Base-by-base conservation (phyloP, 192 early-diverging fungal genomes). In the Dissophora ornata region DNA sequence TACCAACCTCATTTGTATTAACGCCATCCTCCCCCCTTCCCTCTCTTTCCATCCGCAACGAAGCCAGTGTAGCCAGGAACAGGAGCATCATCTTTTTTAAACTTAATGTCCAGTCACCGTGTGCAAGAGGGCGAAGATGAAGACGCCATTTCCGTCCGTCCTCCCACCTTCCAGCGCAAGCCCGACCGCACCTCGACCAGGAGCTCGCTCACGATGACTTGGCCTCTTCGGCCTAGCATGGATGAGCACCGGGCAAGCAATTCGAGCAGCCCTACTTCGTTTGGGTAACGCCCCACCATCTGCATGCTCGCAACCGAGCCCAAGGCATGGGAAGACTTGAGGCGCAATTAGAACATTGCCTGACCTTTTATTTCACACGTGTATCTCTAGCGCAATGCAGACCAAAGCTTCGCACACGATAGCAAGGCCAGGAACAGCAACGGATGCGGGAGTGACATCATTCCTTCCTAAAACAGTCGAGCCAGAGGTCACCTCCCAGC, bases 121-220 rank as follows among this genome's bases (percentile, higher is more conserved):
- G 64, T 77, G 11, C 73, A 77, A 51, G 73, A 77, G 13, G 73
- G 73, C 47, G 73, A 77, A 28, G 73, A 77, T 51, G 58, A 77
- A 26, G 73, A 77, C 18, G 73, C 73, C 53, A 75, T 75, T 50
- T 47, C 71, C 19, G 45, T 47, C 19, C 64, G 64, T n/a, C 73
- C 64, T 10, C 40, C 65, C 18, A 54, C 25, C 26, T 25, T 77
- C 13, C 57, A 57, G 26, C 51, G 59, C 21, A 46, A 24, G 12
- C 22, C 52, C 4, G 56, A 55, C 2, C 46, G 62, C 4, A 21
- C 57, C 18, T 58, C 71, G 4, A 34, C 50, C n/a, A 26, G 73
- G 6, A 67, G 44, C 59, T 56, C 73, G 19, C 58, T 77, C 28
- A 67, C 19, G 46, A 62, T 62, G 64, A 67, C 57, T 12, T 77